Evolutionary conservation across 2,329 filamentous ascomycete species (phyloP), one percentile per base, ranked within the genome.

Genomic region (Aspergillus sojae): DNA sequence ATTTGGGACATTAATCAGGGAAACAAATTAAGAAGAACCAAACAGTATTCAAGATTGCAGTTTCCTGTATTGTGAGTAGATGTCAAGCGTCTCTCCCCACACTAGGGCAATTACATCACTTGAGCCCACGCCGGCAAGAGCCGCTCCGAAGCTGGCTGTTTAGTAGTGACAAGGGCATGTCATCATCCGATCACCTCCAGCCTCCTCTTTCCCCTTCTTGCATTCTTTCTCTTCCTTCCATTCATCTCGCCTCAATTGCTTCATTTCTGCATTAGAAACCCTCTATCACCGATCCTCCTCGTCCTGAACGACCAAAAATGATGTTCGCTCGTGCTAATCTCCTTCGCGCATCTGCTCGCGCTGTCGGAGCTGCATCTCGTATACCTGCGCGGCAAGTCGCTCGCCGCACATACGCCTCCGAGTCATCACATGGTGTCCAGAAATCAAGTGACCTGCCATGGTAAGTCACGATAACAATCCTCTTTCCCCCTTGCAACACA

Each of bases 371-470:
- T 48, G 48, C 58, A 57, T 72, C 75, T 67, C 74, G 70, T 67
- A 76, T 67, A 67, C 77, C 71, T 73, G 75, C 73, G 57, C 82
- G 79, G 67, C 74, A 79, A 62, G 70, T 79, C 62, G 74, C 76
- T 61, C 79, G 80, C 56, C 78, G 84, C 67, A 77, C 78, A 48
- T 84, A 85, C 72, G 80, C 82, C 36, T 74, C 74, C 36, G 70
- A 45, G 34, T 34, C 34, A 10, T 62, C 67, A 41, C 74, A 81
- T 63, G 75, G 72, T 45, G 60, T 68, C 32, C 69, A 79, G 62
- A 74, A 77, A 57, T 76, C 78, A 55, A 83, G 82, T 65, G 82
- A 86, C 70, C 58, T 84, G 32, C 79, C 84, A 62, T 86, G 84
- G 84, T 85, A 71, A 72, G 76, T 2, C 46, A 19, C 16, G 12